Evolutionary conservation across 768 basidiomycete species (phyloP).

Genomic region (Trametes punicea): DNA sequence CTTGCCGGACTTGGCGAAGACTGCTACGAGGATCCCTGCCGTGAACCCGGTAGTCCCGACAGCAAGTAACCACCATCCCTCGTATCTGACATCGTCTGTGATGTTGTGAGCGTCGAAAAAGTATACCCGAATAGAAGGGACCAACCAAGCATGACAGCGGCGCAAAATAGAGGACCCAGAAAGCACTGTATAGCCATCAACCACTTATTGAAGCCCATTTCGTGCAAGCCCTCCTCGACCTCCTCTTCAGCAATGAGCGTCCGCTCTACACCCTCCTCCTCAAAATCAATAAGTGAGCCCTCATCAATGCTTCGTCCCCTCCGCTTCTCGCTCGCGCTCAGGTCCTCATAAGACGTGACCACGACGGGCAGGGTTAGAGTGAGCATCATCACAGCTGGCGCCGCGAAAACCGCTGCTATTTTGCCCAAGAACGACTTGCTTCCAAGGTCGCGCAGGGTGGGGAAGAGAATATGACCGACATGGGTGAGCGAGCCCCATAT

Average conservation of each 20-base stretch:
- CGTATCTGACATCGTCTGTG: slow-evolving; percentile 44
- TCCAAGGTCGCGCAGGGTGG: slow-evolving; percentile 72
- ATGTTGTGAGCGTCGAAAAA: neutral
- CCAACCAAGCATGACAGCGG: slow-evolving; percentile 74
- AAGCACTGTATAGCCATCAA: slow-evolving; percentile 82
- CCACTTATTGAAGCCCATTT: slow-evolving; percentile 72
- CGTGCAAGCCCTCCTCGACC: slow-evolving; percentile 65
- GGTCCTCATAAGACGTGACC: slow-evolving; percentile 49
- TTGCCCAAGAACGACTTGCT: slow-evolving; percentile 69
- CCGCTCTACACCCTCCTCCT: slow-evolving; percentile 71
- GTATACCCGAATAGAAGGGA: neutral
- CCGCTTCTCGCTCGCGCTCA: slow-evolving; percentile 38
- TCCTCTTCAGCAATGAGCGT: slow-evolving; percentile 72
- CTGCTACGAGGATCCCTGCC: slow-evolving; percentile 51
- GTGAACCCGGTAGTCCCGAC: slow-evolving; percentile 53
- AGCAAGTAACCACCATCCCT: slow-evolving; percentile 52
- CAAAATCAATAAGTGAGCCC: slow-evolving; percentile 59
- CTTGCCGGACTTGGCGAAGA: slow-evolving; percentile 58
- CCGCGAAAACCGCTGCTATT: slow-evolving; percentile 74
- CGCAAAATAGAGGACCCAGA: slow-evolving; percentile 77
- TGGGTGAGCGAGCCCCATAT: slow-evolving; percentile 34
- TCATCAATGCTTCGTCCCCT: slow-evolving; percentile 28
- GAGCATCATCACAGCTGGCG: slow-evolving; percentile 80
- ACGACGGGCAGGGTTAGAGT: slow-evolving; percentile 93
- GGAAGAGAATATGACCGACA: slow-evolving; percentile 70